Base-by-base conservation (phyloP, 352 stramenopile genomes). In the Pythium rishiriense region DNA sequence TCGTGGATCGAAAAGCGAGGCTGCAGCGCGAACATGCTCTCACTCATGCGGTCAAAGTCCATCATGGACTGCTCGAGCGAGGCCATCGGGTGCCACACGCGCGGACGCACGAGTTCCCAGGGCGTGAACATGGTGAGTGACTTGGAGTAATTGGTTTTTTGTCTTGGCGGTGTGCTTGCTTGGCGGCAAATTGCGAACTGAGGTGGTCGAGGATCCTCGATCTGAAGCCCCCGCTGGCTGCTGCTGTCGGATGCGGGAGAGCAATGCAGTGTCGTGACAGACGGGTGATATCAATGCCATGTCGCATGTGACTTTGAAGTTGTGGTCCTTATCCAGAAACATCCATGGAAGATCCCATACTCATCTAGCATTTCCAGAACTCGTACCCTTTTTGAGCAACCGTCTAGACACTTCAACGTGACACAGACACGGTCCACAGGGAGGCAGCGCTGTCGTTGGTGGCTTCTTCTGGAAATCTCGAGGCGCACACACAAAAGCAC, bases 61-160 rank as follows among this genome's bases (percentile, higher is more conserved):
- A 91, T 90, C 70, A 93, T 81, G 21, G 86, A 93, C 68, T 92
- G 71, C 74, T 95, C 86, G 33, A 95, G 35, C 45, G 76, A 75
- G 22, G 74, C 73, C 69, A 81, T 75, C 31, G 72, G 72, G 64
- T 83, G 69, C 72, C 78, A 85, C 58, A 74, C 70, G 59, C 48
- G 75, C 48, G 75, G 73, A 62, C 54, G 74, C 3, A 85, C 72
- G 64, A 81, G 64, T 66, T 87, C 74, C 72, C 78, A 87, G 41
- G 66, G 64, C 62, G 58, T 75, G 41, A 81, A 85, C 69, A 81
- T 83, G 46, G 46, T 52, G 22, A 15, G 12, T 52, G 46, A 17
- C 1, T 17, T 4, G 9, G 11, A 12, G 33, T 3, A 14, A 12
- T 14, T 39, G 11, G 33, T 39, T 14, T 9, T 9, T 4, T 39